Conservation (phyloP, 2,329 filamentous ascomycete genomes). For the Exophiala spinifera region DNA sequence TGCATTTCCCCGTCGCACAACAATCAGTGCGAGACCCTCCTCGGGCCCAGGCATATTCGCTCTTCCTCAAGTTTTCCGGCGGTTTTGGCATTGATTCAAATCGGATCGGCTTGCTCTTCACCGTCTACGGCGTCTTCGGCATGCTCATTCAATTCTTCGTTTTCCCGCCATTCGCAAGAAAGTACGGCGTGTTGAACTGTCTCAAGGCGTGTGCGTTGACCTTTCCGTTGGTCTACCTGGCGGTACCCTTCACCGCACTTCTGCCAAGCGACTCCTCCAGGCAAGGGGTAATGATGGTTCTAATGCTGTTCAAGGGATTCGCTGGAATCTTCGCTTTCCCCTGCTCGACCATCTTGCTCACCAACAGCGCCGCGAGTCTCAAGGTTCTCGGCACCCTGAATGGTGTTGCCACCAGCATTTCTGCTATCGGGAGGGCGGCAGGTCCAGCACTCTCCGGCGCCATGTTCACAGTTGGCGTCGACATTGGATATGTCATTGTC, state of each 20-base stretch:
- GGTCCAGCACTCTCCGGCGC: conserved; percentile 73
- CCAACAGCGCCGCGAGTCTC: conserved; percentile 76
- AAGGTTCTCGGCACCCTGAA: conserved; percentile 83
- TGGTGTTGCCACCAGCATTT: conserved; percentile 80
- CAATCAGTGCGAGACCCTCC: conserved; percentile 53
- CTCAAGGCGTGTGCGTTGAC: conserved; percentile 64
- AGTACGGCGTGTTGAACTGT: conserved; percentile 71
- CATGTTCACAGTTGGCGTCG: conserved; percentile 72
- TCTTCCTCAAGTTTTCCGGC: conserved; percentile 78
- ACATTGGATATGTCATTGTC: conserved; percentile 70
- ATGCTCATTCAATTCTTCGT: conserved; percentile 81
- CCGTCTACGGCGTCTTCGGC: conserved; percentile 73
- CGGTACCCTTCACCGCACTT: conserved; percentile 78
- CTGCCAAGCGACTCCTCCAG: conserved; percentile 51
- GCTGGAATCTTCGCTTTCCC: conserved; percentile 83
- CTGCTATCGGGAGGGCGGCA: conserved; percentile 72
- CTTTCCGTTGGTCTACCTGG: conserved; percentile 72
- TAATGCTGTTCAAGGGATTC: conserved; percentile 73
- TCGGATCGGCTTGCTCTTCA: conserved; percentile 81
- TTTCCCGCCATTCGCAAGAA: conserved; percentile 72
- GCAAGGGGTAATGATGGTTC: conserved; percentile 57
- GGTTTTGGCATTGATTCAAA: conserved; percentile 73
- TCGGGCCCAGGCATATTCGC: conserved; percentile 60
- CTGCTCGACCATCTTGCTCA: conserved; percentile 83
- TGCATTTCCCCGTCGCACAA: conserved; percentile 72